phyloP scores from a whole-genome alignment of 2,329 filamentous ascomycete genomes.

The Tolypocladium guangdongense region DNA sequence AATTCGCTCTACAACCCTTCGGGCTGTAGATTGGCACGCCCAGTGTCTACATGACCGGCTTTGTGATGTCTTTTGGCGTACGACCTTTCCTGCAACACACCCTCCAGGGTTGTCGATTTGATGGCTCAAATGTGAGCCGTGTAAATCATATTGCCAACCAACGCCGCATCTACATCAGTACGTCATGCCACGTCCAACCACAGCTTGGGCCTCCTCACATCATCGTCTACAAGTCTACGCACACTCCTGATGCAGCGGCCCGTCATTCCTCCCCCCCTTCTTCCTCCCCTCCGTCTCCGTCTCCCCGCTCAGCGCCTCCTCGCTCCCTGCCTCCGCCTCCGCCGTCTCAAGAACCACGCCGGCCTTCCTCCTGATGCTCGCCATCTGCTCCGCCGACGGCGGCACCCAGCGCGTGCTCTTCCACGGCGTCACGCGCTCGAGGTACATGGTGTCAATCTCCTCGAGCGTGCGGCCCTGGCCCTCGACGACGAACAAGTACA shows the following conservation, averaged over 20 bases:
- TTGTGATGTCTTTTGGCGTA: too few relatives aligned
- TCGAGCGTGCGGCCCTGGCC: constrained; percentile 63
- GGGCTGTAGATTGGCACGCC: too few relatives aligned
- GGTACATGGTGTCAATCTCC: constrained; percentile 72
- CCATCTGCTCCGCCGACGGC: constrained; percentile 31
- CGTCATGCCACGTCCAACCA: neutral
- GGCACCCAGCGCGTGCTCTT: constrained; percentile 46
- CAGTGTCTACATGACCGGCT: too few relatives aligned
- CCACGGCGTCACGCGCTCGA: constrained; percentile 52
- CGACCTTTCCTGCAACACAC: too few relatives aligned
- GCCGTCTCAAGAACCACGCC: constrained; percentile 25
- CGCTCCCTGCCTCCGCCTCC: neutral
- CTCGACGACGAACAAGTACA: constrained; percentile 72
- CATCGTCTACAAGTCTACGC: neutral
- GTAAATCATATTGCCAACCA: neutral
- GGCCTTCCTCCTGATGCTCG: constrained; percentile 28
- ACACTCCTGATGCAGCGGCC: constrained; percentile 3
- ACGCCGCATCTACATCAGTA: neutral
- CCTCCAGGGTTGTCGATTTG: too few relatives aligned
- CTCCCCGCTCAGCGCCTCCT: neutral
- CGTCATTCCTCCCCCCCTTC: neutral
- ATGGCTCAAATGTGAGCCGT: too few relatives aligned
- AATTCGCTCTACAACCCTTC: too few relatives aligned
- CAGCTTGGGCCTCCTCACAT: neutral
- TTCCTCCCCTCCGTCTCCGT: neutral